A percentile compares a stretch with the other conserved stretches of the same genome.
phyloP scores from a whole-genome alignment of 768 basidiomycete genomes.

The Ramaria sp. region DNA sequence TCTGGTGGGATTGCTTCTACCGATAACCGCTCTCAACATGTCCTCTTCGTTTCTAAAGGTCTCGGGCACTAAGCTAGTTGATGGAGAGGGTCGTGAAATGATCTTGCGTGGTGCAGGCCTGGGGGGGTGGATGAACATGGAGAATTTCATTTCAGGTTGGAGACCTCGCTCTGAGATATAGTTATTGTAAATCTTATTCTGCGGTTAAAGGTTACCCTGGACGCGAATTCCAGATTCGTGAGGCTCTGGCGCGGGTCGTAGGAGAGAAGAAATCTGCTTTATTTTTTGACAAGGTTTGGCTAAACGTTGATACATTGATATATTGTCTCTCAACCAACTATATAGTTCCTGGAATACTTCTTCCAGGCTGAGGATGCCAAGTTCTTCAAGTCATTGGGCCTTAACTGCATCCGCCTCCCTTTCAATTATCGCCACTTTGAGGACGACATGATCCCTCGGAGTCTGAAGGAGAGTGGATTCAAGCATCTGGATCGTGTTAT shows the following conservation, averaged over 20 bases:
- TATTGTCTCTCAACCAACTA: not conserved
- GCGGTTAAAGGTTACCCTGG: slow-evolving; percentile 53
- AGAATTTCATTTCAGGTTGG: slow-evolving; percentile 62
- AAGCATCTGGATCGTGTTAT: slow-evolving; percentile 80
- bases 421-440: slow-evolving; percentile 73
- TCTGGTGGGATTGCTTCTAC: not conserved
- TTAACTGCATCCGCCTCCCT: slow-evolving; percentile 71
- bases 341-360: slow-evolving; percentile 73
- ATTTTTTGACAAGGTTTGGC: slow-evolving; percentile 72
- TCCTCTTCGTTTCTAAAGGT: slow-evolving; percentile 40
- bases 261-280: slow-evolving; percentile 60
- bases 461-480: slow-evolving; percentile 64
- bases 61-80: slow-evolving; percentile 48
- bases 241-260: slow-evolving; percentile 50
- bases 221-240: slow-evolving; percentile 71
- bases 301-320: not conserved
- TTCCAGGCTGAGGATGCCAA: slow-evolving; percentile 71
- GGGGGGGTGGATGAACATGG: slow-evolving; percentile 83
- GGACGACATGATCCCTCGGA: slow-evolving; percentile 76
- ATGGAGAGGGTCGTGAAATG: slow-evolving; percentile 44
- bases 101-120: slow-evolving; percentile 66
- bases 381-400: slow-evolving; percentile 67
- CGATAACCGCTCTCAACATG: not conserved
- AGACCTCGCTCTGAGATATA: not conserved
- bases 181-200: slow-evolving; percentile 1